Evolutionary conservation across 2,329 filamentous ascomycete species (phyloP), one percentile per base, ranked within the genome.

Genomic region (Hortaea werneckii): DNA sequence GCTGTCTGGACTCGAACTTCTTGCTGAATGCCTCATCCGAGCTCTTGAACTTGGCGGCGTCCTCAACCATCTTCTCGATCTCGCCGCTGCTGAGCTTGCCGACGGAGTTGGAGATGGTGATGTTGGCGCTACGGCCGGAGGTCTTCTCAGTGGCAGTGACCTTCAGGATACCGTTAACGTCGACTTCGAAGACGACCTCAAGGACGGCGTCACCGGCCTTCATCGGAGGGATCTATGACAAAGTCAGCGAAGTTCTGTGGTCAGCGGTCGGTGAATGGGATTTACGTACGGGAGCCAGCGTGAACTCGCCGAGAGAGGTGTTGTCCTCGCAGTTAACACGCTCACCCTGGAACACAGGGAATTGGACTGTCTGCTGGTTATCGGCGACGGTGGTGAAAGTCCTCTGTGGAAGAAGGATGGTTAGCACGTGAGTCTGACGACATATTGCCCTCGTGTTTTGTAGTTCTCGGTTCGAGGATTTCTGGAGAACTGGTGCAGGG

Each of bases 141-240:
- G 87, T 90, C 83, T 98, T 98, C 81, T 98, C 92, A 41, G 90
- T 95, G 58, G 92, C 92, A 54, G 90, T 96, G 64, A 96, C 92
- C 83, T 98, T 98, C 58, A 98, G 83, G 52, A 62, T 62, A 83
- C 92, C 92, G 78, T 98, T 98, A 79, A 95, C 92, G 61, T 98
- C 92, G 66, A 98, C 92, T 77, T 98, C 92, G 74, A 98, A 96
- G 69, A 96, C 88, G 60, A 90, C 86, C 75, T 98, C 92, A 40
- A 98, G 85, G 57, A 94, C 89, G 59, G 92, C 86, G 68, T 98
- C 92, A 68, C 92, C 90, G 65, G 92, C 90, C 64, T 83, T 83
- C 87, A 95, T 83, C 5, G 77, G 77, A 72, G 76, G 89, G 71
- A 77, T 90, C 27, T 20, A 20, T 20, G 20, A 20, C 20, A 20